Base-by-base conservation (phyloP, 805 yeast species). In the Saturnispora besseyi region DNA sequence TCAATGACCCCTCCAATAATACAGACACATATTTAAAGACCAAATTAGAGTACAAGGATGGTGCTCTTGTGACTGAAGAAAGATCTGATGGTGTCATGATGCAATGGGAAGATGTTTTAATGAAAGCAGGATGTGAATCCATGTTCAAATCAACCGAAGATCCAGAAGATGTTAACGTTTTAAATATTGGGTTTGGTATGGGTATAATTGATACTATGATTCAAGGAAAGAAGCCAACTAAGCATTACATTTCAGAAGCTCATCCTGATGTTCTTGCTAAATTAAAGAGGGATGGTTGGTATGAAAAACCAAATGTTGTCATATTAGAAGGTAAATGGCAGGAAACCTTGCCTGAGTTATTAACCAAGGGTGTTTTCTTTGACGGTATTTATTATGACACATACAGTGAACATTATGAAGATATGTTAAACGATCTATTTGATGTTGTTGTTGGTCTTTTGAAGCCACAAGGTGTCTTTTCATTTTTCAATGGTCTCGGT, bases 141-240 rank as follows among this genome's bases (percentile, higher is more conserved):
- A 62, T 91, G n/a, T 81, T 83, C 62, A 70, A 70, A 44, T 70
- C 78, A 1, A 58, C 67, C 11, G 63, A 59, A 7, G 67, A 57
- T 29, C 64, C 61, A 1, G 63, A 62, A 1, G 70, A 72, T 33
- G 62, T 71, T 9, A 75, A 70, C 37, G 79, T 91, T 2, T 69
- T 91, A 34, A 90, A 90, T 59, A 86, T 90, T 37, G 98, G 98
- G 0, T 90, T 91, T 63, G 98, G 98, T 2, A 87, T 90, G 96
- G 98, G 98, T 2, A 91, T 90, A 48, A 89, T 90, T 48, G 98
- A 90, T 63, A 69, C 78, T 1, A 79, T 82, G 75, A 85, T 90
- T 52, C 84, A 84, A 60, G 66, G 65, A 2, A 59, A 55, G 32
- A 63, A 62, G 12, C 91, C 90, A 22, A 70, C 78, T 3, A 76